A percentile compares a stretch with the other conserved stretches of the same genome.
Conservation (phyloP, 2,329 filamentous ascomycete genomes). For the Cladophialophora psammophila region DNA sequence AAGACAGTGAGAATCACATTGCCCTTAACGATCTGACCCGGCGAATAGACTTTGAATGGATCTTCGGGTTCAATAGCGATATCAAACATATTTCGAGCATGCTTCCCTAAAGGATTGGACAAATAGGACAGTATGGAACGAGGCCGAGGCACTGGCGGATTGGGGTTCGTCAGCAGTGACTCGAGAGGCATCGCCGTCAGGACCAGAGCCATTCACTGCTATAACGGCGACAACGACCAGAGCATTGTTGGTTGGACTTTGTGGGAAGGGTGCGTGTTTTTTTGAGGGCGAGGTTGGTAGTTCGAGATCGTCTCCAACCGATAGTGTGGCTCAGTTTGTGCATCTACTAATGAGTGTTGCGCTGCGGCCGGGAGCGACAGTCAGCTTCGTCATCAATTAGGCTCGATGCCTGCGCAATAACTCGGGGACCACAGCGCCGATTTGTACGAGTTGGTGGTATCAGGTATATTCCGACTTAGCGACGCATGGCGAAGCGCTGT, state of each 20-base stretch:
- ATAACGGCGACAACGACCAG: constrained; percentile 24
- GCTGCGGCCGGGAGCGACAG: constrained; percentile 11
- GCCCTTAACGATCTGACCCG: constrained; percentile 68
- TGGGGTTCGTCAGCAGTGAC: constrained; percentile 50
- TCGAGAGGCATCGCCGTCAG: constrained; percentile 40
- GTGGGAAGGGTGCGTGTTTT: not conserved
- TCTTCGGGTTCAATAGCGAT: constrained; percentile 69
- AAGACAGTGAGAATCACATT: constrained; percentile 66
- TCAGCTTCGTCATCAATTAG: constrained; percentile 33
- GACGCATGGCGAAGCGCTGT: not conserved
- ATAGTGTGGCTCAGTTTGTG: constrained; percentile 10
- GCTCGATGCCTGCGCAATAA: constrained; percentile 6
- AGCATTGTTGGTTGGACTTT: constrained; percentile 25
- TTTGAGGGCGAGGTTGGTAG: not conserved
- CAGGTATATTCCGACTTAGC: not conserved
- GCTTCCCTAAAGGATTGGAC: constrained; percentile 61
- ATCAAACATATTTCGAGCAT: constrained; percentile 65
- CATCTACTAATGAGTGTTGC: constrained; percentile 11
- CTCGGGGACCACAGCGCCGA: not conserved
- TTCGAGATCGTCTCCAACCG: not conserved
- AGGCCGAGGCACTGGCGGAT: constrained; percentile 50
- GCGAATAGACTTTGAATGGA: constrained; percentile 67
- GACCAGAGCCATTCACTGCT: constrained; percentile 35
- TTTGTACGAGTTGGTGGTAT: not conserved
- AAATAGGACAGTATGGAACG: constrained; percentile 61